Percentiles rank a stretch among this genome's conserved stretches.
phyloP scores from a whole-genome alignment of 108 stramenopile species.

The Cyclotella choctawhatcheeana region DNA sequence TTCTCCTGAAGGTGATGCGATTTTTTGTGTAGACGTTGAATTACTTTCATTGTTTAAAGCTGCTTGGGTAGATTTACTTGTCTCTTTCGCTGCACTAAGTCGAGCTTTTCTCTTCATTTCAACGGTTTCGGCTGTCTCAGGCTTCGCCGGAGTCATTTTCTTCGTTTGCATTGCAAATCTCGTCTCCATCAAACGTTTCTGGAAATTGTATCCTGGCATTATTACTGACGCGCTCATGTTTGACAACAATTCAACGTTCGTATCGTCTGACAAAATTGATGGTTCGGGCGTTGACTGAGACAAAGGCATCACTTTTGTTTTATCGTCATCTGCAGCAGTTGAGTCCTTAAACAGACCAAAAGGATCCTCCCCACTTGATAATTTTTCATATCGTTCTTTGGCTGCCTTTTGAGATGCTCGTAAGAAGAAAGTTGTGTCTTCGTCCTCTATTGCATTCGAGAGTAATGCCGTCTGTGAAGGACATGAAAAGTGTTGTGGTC shows the following conservation, averaged over 20 bases:
- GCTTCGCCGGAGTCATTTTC: neutral
- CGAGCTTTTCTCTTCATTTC: neutral
- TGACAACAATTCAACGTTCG: neutral
- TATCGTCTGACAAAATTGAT: too few species aligned
- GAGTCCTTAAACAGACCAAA: slow-evolving; percentile 2
- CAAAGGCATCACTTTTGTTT: too few species aligned
- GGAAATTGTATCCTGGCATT: slow-evolving; percentile 14
- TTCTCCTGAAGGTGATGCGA: neutral
- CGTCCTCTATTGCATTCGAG: neutral
- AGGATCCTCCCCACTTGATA: slow-evolving; percentile 7
- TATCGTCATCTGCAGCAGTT: neutral
- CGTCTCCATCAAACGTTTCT: neutral
- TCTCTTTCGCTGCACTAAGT: neutral
- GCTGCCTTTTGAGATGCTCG: slow-evolving; percentile 10
- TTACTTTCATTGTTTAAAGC: neutral
- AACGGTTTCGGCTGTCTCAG: neutral
- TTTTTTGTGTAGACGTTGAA: neutral
- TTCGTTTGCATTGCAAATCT: slow-evolving; percentile 6
- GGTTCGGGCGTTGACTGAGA: too few species aligned
- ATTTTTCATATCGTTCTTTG: neutral
- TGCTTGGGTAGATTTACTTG: neutral
- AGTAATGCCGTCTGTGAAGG: neutral
- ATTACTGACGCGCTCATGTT: neutral
- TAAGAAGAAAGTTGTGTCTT: slow-evolving; percentile 2
- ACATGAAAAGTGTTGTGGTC: neutral